phyloP scores from a whole-genome alignment of 2,329 filamentous ascomycete genomes.

The Coniochaeta sp. region DNA sequence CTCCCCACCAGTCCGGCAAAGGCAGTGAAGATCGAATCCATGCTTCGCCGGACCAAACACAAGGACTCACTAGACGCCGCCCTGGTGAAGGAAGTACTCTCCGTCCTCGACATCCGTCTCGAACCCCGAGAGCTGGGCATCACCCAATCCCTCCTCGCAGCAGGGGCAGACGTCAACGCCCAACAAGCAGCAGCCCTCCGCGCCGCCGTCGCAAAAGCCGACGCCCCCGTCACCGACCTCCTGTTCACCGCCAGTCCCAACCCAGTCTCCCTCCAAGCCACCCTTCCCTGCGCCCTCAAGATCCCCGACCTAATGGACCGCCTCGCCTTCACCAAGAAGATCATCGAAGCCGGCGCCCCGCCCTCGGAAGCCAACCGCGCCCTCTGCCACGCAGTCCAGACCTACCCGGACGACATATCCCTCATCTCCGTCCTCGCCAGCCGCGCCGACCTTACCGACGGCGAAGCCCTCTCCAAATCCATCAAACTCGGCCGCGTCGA shows the following conservation, averaged over 20 bases:
- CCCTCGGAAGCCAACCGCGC: constrained; percentile 42
- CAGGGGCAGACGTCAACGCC: constrained; percentile 48
- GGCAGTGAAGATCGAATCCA: constrained; percentile 38
- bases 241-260: constrained; percentile 35
- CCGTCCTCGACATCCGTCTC: constrained; percentile 28
- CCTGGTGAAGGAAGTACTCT: constrained; percentile 44
- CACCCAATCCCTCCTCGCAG: constrained; percentile 38
- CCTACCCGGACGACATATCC: constrained; percentile 39
- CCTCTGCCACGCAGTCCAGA: constrained; percentile 41
- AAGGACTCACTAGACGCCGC: constrained; percentile 36
- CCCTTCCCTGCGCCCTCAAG: constrained; percentile 45
- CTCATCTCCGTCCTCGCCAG: constrained; percentile 37
- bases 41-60: constrained; percentile 35
- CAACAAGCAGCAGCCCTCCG: constrained; percentile 44
- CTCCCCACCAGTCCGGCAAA: constrained; percentile 38
- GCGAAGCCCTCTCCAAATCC: constrained; percentile 38
- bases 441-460: constrained; percentile 42
- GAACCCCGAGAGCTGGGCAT: constrained; percentile 33
- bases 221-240: constrained; percentile 38
- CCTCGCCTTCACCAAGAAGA: constrained; percentile 39
- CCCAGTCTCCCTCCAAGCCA: constrained; percentile 36
- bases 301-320: constrained; percentile 45
- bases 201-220: constrained; percentile 38
- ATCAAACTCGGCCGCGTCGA: constrained; percentile 37
- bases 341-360: constrained; percentile 42